phyloP scores from a whole-genome alignment of 2,329 filamentous ascomycete genomes.

The Verticillium longisporum region DNA sequence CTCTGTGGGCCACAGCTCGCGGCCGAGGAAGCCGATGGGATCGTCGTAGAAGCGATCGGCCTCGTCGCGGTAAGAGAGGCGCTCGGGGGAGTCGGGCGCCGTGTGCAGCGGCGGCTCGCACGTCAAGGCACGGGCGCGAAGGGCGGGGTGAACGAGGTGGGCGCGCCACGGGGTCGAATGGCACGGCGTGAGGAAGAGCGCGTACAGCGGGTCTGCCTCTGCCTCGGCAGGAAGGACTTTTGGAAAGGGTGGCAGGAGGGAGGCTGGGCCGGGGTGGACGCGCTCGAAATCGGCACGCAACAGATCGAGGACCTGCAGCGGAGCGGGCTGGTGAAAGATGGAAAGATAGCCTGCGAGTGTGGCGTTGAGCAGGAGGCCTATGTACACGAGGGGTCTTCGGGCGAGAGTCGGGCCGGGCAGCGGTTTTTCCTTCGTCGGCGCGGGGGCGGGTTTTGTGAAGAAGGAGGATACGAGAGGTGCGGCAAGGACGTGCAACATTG shows the following conservation, averaged over 20 bases:
- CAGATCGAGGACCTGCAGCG: conserved; percentile 66
- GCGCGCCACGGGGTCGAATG: conserved; percentile 95
- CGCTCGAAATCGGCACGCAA: conserved; percentile 68
- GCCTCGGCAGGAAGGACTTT: conserved; percentile 20
- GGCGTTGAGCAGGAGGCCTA: conserved; percentile 59
- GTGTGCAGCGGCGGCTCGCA: conserved; percentile 77
- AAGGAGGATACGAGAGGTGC: conserved; percentile 60
- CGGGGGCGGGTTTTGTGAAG: conserved; percentile 41
- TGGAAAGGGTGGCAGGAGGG: conserved; percentile 17
- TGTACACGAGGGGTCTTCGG: conserved; percentile 49
- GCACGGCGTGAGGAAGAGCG: conserved; percentile 88
- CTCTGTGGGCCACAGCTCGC: conserved; percentile 40
- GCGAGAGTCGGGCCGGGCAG: conserved; percentile 28
- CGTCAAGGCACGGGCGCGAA: conserved; percentile 76
- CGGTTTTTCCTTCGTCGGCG: conserved; percentile 9
- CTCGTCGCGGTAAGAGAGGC: conserved; percentile 73
- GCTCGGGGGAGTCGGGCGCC: conserved; percentile 49
- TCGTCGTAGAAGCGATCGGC: conserved; percentile 85
- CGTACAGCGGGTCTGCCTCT: conserved; percentile 44
- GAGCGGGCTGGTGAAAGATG: conserved; percentile 72
- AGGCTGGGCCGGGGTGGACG: conserved; percentile 35
- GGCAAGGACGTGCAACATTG: conserved; percentile 74
- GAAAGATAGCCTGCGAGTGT: conserved; percentile 68
- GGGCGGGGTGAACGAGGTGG: conserved; percentile 67
- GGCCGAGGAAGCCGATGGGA: conserved; percentile 43